Base-by-base conservation (phyloP, 441 rosid genomes). In the Arabidopsis hybrid region DNA sequence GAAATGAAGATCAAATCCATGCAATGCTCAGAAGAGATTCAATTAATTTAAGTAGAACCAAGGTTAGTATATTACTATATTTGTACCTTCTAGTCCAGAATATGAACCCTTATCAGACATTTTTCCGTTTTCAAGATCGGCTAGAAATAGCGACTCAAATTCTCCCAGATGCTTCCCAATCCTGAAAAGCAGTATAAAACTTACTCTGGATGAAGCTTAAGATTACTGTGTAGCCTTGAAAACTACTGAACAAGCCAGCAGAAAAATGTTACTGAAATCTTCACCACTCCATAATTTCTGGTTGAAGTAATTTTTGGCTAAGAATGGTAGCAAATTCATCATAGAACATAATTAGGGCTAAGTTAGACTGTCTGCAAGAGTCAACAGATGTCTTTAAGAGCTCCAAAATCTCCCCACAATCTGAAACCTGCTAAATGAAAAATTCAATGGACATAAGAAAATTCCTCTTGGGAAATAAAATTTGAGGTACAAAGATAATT, bases 211-310 rank as follows among this genome's bases (percentile, higher is more conserved):
- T 58, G 60, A 39, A 56, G 53, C 8, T 57, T 62, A 71, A 38
- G 46, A 50, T 73, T 38, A 67, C 29, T 39, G 12, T 47, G 17
- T 64, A 60, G 68, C 78, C 71, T 46, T 66, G 56, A 62, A 59
- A 42, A 50, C 60, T 68, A 47, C 59, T 50, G 75, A 81, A 62
- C 67, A 77, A 72, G 36, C 34, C 62, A 67, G 50, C 47, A 46
- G 45, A 16, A 53, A 76, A 36, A 71, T 26, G 42, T 40, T 64
- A 40, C 36, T 55, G 42, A 70, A 79, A 78, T 45, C 43, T 72
- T 85, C 58, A 93, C 98, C 97, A 93, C 68, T 93, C 97, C 79
- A 88, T 79, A 78, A 93, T 83, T 53, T 78, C 85, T 68, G 92
- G 89, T 35, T 89, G 86, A 79, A 91, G 90, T 73, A 79, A 76